Evolutionary conservation across 2,329 filamentous ascomycete genomes (phyloP), one percentile per base, ranked within the genome.

Genomic region (Fusarium citri): DNA sequence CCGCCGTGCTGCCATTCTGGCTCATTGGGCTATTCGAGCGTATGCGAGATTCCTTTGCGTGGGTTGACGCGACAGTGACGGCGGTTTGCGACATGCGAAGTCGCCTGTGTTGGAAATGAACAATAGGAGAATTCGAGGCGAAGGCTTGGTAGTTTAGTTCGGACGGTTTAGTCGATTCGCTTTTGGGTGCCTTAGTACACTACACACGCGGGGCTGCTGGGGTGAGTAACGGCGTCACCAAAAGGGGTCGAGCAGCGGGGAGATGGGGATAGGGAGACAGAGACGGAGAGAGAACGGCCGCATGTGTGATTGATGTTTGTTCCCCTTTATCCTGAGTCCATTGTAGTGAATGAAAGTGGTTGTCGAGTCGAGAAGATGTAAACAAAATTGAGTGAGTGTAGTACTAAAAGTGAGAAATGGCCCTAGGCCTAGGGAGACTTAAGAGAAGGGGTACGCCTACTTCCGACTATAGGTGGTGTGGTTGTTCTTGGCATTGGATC

Each of bases 1-100:
- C 67, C 69, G 72, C 73, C 64, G 72, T 54, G 30, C 66, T 62
- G 65, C 65, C 73, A 75, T 74, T 66, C 55, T 72, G 66, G 72
- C 71, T 74, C 72, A 74, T 74, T 41, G 69, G 69, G 55, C 53
- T 68, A 43, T 55, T 20, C n/a, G 55, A 55, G 40, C 40, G 34
- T 50, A 42, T 40, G 22, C 40, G 50, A 34, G 53, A 54, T 49
- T 68, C 46, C 63, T 68, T 51, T 71, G 58, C 67, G 63, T 64
- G 62, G 40, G 63, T 28, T 54, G 57, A 63, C 67, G 63, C 67
- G 64, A 71, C 57, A 58, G 64, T 58, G 50, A 62, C n/a, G 59
- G 45, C 50, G 64, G 55, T 59, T 66, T 71, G 53, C 53, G 64
- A 71, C 68, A 71, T 71, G 45, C 64, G 68, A 68, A 30, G 40